Evolutionary conservation across 2,329 filamentous ascomycete species (phyloP), one percentile per base, ranked within the genome.

Genomic region (Trichoderma atroviride): DNA sequence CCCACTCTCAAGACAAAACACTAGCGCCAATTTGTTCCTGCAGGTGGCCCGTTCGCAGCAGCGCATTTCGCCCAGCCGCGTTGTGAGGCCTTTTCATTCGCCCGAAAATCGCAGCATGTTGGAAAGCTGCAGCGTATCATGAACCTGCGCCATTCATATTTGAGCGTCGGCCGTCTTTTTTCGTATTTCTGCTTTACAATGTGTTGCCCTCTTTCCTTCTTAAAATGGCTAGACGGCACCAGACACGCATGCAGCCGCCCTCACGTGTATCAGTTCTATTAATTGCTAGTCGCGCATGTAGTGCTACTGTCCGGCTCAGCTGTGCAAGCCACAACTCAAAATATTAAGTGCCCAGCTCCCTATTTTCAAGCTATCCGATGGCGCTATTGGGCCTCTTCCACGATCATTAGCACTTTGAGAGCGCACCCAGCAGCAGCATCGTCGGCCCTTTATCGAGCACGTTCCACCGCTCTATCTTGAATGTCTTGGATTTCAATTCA

Each of bases 21-120:
- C 69, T 70, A 70, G 69, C 69, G 43, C 56, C 69, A 43, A 40
- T 53, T 53, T 55, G 69, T 70, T 70, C 69, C 69, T 70, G 69
- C 69, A 70, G 69, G 40, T 64, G 67, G 58, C 22, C 66, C 58
- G 43, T 61, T 35, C 57, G 24, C 47, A 50, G 22, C 43, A 50
- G 22, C n/a, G 14, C 63, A 66, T 52, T 31, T 31, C 40, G 43
- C 63, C 50, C 63, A 61, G 24, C 37, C 63, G 35, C 65, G 50
- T 19, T 52, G 27, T 4, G 35, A 50, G 50, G 58, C 52, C 43
- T 58, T 50, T 52, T 70, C 56, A 70, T 67, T 62, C 69, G 61
- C 57, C 13, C 47, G n/a, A 10, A 10, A 24, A 22, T 24, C 10
- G 11, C n/a, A 50, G 19, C 19, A 22, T 47, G 19, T 47, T 22